Base-by-base conservation (phyloP, 805 yeast genomes). In the Schwanniomyces occidentalis region DNA sequence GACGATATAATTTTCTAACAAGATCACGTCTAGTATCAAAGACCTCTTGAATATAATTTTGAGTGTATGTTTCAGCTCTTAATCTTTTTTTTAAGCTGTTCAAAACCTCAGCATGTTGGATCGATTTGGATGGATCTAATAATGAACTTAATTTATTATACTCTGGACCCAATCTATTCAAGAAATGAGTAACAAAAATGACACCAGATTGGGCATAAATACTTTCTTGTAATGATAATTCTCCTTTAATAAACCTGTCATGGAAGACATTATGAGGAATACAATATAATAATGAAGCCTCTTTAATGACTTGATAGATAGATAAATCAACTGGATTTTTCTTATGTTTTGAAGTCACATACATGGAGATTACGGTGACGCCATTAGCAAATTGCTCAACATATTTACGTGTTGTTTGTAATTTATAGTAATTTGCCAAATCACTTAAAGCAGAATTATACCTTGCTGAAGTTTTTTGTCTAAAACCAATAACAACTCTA, bases 381-480 rank as follows among this genome's bases (percentile, higher is more conserved):
- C 95, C 96, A 56, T 90, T 88, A 46, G 90, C 73, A 58, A 91
- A 93, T 58, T 90, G 93, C 62, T 91, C 99, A 39, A 93, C 89
- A 57, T 90, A 93, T 65, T 89, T 89, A 61, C 96, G 79, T 32
- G 93, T 80, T 40, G 90, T 80, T 29, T 78, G 76, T 49, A 93
- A 75, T 44, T 88, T 85, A 65, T 91, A 91, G 71, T 88, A 93
- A 58, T 84, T 84, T 51, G 90, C 90, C 58, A 91, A 73, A 44
- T 90, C 85, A 32, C 87, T 76, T 42, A 91, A 73, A 14, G 97
- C 95, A 22, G 95, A 80, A 61, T 82, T 87, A 69, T 84, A 91
- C 47, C 88, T 82, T 30, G 93, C 83, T 8, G 97, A 82, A 16
- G 95, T 72, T 44, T 81, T 80, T 58, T 85, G 89, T 50, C 82